Base-by-base conservation (phyloP, 306 rosid species). In the Erythrophleum fordii region DNA sequence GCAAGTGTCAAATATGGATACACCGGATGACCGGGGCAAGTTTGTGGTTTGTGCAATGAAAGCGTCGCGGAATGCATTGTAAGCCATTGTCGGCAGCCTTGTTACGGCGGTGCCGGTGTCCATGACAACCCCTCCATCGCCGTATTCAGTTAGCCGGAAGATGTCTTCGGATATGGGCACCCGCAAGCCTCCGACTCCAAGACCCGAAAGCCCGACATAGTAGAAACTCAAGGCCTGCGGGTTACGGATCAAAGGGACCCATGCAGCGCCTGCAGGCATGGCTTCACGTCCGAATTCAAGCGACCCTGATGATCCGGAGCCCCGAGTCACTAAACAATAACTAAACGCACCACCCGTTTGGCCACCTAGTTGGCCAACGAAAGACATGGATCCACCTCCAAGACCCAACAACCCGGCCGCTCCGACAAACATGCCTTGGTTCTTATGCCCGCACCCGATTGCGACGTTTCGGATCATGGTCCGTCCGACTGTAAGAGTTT, bases 71-170 rank as follows among this genome's bases (percentile, higher is more conserved):
- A 95, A 90, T 0, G 93, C 94, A 12, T 80, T 68, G 2, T 95
- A 95, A 1, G 97, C 99, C 0, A 29, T 18, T 0, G 92, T 83
- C 0, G 99, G 98, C 1, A 95, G 59, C 83, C 98, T 81, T 0
- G 97, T 91, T 16, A 95, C 99, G 11, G 99, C 98, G 0, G 99
- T 95, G 42, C 99, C 99, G 0, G 99, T 93, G 81, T 95, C 99
- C 99, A 95, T 91, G 0, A 95, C 98, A 1, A 93, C 98, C 6
- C 99, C 99, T 9, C 99, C 98, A 2, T 81, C 53, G 0, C 99
- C 98, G 3, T 58, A 22, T 7, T 95, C 94, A 5, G 82, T 85
- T 5, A 90, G 49, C 3, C 61, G 72, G 5, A 95, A 95, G 20
- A 82, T 72, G 49, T 89, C 89, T 66, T 92, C 98, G 0, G 97